phyloP scores from a whole-genome alignment of 768 basidiomycete species.

The Saitozyma sp. region DNA sequence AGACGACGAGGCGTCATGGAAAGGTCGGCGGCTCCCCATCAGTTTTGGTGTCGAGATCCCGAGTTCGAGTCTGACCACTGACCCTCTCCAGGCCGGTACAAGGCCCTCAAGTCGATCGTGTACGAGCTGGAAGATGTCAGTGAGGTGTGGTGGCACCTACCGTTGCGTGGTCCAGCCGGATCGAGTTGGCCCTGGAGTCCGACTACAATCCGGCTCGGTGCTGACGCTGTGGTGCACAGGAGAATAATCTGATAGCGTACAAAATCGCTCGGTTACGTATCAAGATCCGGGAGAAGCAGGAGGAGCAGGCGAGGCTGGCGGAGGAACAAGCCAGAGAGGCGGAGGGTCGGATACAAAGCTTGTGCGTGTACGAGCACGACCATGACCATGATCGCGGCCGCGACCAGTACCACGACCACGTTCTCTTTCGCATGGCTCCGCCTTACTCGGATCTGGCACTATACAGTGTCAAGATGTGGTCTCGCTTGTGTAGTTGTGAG shows the following conservation, averaged over 20 bases:
- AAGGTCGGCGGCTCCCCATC: neutral
- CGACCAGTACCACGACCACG: too few relatives aligned
- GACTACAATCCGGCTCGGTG: neutral
- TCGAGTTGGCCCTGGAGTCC: neutral
- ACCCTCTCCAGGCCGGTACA: conserved; percentile 8
- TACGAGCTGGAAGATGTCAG: conserved; percentile 23
- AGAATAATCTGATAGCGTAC: conserved; percentile 22
- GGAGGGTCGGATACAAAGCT: too few relatives aligned
- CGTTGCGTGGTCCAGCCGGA: neutral
- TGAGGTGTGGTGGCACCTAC: neutral
- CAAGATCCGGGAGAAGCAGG: neutral
- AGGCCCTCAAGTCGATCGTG: conserved; percentile 9
- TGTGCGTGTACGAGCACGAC: too few relatives aligned
- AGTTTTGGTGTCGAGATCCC: neutral
- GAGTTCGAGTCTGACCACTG: neutral
- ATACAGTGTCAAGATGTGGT: too few relatives aligned
- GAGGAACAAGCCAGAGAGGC: neutral
- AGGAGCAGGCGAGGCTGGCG: neutral
- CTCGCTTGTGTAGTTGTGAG: too few relatives aligned
- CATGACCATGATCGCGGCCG: too few relatives aligned
- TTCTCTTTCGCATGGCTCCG: too few relatives aligned
- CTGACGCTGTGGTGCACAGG: conserved; percentile 5
- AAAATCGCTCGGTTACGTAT: conserved; percentile 14
- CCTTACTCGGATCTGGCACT: too few relatives aligned
- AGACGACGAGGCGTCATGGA: too few relatives aligned